Evolutionary conservation across 78 protist species (phyloP).

Genomic region (Guillardia theta): DNA sequence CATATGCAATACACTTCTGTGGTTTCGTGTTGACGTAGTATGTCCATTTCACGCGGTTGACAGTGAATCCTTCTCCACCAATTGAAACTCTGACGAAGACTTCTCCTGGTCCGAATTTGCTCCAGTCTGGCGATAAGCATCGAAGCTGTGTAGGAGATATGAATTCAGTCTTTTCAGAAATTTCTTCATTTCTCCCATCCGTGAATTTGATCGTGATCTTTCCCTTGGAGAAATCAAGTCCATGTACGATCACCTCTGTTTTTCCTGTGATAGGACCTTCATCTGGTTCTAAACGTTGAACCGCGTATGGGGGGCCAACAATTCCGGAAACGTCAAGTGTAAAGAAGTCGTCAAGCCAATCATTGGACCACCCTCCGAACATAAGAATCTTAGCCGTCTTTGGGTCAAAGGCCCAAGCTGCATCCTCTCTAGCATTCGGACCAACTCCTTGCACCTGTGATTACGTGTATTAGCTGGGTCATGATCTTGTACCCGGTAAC

Average conservation of each 20-base stretch:
- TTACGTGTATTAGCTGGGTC: too few species aligned
- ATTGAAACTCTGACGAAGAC: not conserved
- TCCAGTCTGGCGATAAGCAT: constrained; percentile 46
- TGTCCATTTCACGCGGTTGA: not conserved
- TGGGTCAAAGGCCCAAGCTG: constrained; percentile 13
- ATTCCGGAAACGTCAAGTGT: constrained; percentile 37
- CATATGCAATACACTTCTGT: constrained; percentile 23
- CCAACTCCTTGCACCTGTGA: not conserved
- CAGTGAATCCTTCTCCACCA: constrained; percentile 30
- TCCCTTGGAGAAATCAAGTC: not conserved
- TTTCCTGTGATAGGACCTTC: constrained; percentile 38
- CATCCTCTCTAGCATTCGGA: not conserved
- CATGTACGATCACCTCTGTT: not conserved
- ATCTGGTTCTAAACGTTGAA: not conserved
- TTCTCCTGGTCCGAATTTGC: not conserved
- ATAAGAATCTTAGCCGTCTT: not conserved
- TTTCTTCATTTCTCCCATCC: not conserved
- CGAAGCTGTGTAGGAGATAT: not conserved
- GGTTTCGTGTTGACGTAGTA: constrained; percentile 35
- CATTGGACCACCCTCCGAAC: constrained; percentile 48
- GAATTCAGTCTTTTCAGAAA: not conserved
- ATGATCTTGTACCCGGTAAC: too few species aligned
- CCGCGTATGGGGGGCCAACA: constrained; percentile 54
- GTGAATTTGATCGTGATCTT: constrained; percentile 1
- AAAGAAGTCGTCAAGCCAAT: not conserved